Conservation (phyloP, 2,329 filamentous ascomycete species). For the Penicillium sp. region DNA sequence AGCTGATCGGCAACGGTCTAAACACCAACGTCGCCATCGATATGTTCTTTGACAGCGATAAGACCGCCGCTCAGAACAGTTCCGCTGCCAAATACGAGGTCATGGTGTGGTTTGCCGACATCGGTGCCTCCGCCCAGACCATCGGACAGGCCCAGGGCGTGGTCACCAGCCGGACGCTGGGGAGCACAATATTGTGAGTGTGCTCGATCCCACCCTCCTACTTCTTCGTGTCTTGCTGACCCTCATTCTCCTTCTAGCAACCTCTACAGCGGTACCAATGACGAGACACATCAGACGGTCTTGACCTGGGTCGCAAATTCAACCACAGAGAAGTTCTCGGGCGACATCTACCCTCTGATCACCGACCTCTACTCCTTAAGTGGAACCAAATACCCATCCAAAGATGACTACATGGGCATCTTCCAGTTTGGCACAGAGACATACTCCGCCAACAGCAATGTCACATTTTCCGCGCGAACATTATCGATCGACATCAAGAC, state of each 20-base stretch:
- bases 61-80: conserved; percentile 41
- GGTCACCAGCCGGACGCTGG: conserved; percentile 37
- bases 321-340: conserved; percentile 44
- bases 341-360: conserved; percentile 50
- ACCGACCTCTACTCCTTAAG: conserved; percentile 39
- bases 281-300: conserved; percentile 48
- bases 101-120: conserved; percentile 57
- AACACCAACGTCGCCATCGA: conserved; percentile 59
- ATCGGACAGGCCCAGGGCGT: conserved; percentile 45
- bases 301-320: conserved; percentile 50
- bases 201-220: neutral
- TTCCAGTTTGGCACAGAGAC: conserved; percentile 54
- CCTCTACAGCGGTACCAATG: conserved; percentile 19
- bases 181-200: conserved; percentile 35
- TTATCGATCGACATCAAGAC: conserved; percentile 32
- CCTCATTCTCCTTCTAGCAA: conserved; percentile 5
- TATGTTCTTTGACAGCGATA: conserved; percentile 55
- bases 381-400: conserved; percentile 38
- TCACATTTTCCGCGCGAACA: conserved; percentile 49
- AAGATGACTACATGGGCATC: conserved; percentile 51
- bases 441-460: conserved; percentile 43
- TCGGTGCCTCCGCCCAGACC: conserved; percentile 49
- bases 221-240: conserved; percentile 5
- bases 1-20: conserved; percentile 38
- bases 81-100: conserved; percentile 48